Conservation (phyloP, 345 rosid species). For the Salix arbutifolia region DNA sequence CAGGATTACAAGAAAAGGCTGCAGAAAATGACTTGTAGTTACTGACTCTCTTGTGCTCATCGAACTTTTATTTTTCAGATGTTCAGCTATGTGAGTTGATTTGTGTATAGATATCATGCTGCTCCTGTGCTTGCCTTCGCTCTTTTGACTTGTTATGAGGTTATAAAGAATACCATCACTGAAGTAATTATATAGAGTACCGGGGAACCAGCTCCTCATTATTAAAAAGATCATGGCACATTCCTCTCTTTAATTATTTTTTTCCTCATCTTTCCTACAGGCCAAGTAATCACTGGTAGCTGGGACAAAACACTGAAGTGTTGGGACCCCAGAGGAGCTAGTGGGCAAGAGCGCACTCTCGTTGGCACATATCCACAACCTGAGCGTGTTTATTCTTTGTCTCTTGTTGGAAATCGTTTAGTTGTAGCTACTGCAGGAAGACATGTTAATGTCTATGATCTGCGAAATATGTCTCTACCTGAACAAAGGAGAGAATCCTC, state of each 20-base stretch:
- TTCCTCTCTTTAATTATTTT: neutral
- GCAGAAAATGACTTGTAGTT: neutral
- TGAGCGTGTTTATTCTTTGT: constrained; percentile 90
- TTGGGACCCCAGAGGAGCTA: constrained; percentile 98
- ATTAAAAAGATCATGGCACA: neutral
- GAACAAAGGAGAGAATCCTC: constrained; percentile 96
- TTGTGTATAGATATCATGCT: neutral
- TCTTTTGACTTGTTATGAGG: neutral
- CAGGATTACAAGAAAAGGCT: neutral
- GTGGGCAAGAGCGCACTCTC: constrained; percentile 77
- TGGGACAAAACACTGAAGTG: constrained; percentile 94
- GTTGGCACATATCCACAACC: constrained; percentile 86
- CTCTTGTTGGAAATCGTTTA: constrained; percentile 83
- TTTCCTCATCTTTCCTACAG: constrained; percentile 31
- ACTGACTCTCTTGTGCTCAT: neutral
- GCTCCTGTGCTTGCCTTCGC: neutral
- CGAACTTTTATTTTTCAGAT: neutral
- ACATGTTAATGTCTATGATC: constrained; percentile 87
- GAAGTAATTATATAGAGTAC: neutral
- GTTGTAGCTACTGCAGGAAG: constrained; percentile 97
- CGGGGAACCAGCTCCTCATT: neutral
- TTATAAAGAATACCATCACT: neutral
- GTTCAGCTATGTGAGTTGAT: neutral
- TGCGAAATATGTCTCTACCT: constrained; percentile 93
- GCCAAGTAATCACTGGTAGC: constrained; percentile 93